Evolutionary conservation across 2,329 filamentous ascomycete species (phyloP), one percentile per base, ranked within the genome.

Genomic region (Penicillium hordei): DNA sequence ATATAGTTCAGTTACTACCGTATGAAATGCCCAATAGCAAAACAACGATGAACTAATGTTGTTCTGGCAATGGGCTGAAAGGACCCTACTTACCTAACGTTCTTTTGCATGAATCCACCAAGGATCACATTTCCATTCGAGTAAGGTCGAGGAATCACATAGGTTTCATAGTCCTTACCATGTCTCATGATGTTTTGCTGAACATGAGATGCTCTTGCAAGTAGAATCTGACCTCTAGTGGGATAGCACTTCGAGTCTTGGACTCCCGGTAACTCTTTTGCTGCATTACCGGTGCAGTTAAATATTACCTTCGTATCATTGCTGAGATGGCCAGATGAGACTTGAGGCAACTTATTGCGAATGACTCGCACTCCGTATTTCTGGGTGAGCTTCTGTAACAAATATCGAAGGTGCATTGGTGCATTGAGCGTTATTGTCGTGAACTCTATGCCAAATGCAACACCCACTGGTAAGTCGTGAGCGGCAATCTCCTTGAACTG

Each of bases 201-300:
- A 1, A 77, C 69, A 0, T 62, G 34, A 0, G 76, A 74, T 0
- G 75, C 76, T 23, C 65, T 68, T 0, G 65, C 68, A 5, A 79
- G 65, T 1, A 78, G 63, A 2, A 78, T 71, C 52, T 78, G 76
- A 0, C 76, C 76, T 3, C 77, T 58, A 0, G 77, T 79, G 1
- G 77, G 77, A 46, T 72, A 79, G 52, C 76, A 77, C 36, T 74
- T 73, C 8, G 62, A 13, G 51, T 79, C 77, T 21, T 68, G 58
- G 1, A 79, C 74, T 7, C 75, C 76, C 0, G 66, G 60, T 1
- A 79, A 62, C 0, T 66, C 71, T 36, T 58, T 65, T 3, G 77
- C 70, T 1, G 71, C 72, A 33, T 72, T 72, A 27, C 75, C 75
- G 1, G 68, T 72, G 57, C 62, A 64, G 56, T 34, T 55, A 9